Conservation (phyloP, 2,329 filamentous ascomycete species). For the Aspergillus versicolor region DNA sequence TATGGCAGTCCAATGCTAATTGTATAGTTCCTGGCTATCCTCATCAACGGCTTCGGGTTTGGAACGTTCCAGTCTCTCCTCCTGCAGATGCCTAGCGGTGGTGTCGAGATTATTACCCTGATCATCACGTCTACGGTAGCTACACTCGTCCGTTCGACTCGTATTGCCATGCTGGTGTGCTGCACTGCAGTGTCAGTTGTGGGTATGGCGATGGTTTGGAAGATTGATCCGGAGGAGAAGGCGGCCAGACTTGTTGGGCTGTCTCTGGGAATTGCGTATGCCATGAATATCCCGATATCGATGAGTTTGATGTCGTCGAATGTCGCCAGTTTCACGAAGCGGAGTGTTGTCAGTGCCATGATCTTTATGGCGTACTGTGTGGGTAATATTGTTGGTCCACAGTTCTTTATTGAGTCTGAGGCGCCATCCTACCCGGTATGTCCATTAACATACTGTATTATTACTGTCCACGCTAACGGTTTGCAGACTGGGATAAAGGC, state of each 20-base stretch:
- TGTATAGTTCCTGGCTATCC: constrained; percentile 31
- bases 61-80: constrained; percentile 36
- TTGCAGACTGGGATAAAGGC: constrained; percentile 36
- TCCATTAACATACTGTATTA: background rate
- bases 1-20: too few species aligned
- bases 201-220: constrained; percentile 36
- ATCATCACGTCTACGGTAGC: constrained; percentile 29
- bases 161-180: constrained; percentile 35
- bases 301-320: constrained; percentile 37
- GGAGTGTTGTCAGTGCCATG: constrained; percentile 41
- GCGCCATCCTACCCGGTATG: constrained; percentile 32
- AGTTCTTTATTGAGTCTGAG: constrained; percentile 32
- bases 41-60: constrained; percentile 40
- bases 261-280: constrained; percentile 32
- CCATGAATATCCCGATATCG: constrained; percentile 34
- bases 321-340: constrained; percentile 38
- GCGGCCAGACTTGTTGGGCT: constrained; percentile 31
- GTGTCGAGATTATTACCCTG: constrained; percentile 34
- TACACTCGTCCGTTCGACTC: constrained; percentile 25
- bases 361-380: constrained; percentile 48
- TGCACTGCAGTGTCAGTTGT: constrained; percentile 29
- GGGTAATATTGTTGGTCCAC: constrained; percentile 35
- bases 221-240: constrained; percentile 23
- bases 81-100: constrained; percentile 38
- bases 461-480: background rate